Evolutionary conservation across 1,139 yeast species (phyloP), one percentile per base, ranked within the genome.

Genomic region (Saccharomyces pastorianus): DNA sequence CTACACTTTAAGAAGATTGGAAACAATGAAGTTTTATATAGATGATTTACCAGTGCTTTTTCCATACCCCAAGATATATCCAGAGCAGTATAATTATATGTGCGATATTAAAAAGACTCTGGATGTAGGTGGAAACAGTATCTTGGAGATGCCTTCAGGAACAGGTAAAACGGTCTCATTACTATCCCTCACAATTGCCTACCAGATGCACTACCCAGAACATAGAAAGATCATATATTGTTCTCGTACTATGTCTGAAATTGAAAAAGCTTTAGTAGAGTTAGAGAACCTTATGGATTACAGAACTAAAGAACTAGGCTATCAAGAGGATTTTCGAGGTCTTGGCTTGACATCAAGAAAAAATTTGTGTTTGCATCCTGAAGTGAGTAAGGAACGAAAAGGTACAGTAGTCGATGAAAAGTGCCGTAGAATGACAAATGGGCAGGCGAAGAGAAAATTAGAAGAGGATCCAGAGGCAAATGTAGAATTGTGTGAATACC

Each of bases 81-180:
- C 99, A 1, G 99, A 93, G 71, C 99, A 93, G 69, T 93, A 91
- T 76, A 93, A 93, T 47, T 93, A 93, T 72, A 93, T 93, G 98
- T 82, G 95, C 63, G 98, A 93, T 70, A 85, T 93, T 63, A 93
- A 93, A 73, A 84, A 85, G 68, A 88, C 98, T 1, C 74, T 93
- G 51, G 99, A 93, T 75, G 96, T 86, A 1, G 98, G 98, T 1
- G 99, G 98, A n/a, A 90, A 91, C 70, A 88, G 97, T 73, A 91
- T 93, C 54, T 72, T 93, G 66, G 99, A 93, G 74, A 93, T 93
- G 99, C 99, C 99, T 64, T 93, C 99, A n/a, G 99, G 99, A 2
- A 93, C 99, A 4, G 99, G 99, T 47, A 93, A 93, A 69, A 93
- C 99, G 46, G 88, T 93, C 4, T 90, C 98, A 1, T 77, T 93